A percentile compares a stretch with the other conserved stretches of the same genome.
phyloP scores from a whole-genome alignment of 257 asterid genomes.

The Voacanga thouarsii region DNA sequence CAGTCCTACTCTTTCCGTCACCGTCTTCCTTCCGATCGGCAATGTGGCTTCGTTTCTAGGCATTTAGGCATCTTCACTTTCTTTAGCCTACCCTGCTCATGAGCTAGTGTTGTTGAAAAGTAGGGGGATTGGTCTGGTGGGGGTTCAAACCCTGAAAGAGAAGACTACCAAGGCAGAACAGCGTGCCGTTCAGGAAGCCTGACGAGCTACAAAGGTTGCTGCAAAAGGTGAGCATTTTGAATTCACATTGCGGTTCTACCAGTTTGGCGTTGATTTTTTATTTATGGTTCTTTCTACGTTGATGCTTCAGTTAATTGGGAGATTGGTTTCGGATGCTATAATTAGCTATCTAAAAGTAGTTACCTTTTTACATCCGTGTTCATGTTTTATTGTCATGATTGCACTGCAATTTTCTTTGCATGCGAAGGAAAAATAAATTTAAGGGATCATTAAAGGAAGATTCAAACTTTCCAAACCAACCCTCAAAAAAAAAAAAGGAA shows the following conservation, averaged over 20 bases:
- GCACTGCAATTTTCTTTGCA: background rate
- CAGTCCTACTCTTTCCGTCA: too few relatives aligned
- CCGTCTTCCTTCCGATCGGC: too few relatives aligned
- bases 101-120: conserved; percentile 37
- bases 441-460: background rate
- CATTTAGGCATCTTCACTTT: too few relatives aligned
- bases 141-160: conserved; percentile 60
- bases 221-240: conserved; percentile 50
- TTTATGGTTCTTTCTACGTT: background rate
- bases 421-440: background rate
- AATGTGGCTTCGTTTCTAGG: too few relatives aligned
- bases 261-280: background rate
- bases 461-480: background rate
- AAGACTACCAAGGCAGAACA: conserved; percentile 88
- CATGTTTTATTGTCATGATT: background rate
- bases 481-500: background rate
- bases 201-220: conserved; percentile 87
- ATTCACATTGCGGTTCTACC: too few relatives aligned
- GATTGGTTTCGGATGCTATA: background rate
- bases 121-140: conserved; percentile 39
- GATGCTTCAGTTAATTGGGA: background rate
- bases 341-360: background rate
- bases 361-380: background rate
- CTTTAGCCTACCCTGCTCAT: too few relatives aligned
- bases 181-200: conserved; percentile 94